These are phyloP conservation scores for Diddensiella caesifluorescens DNA, from an alignment of 805 yeast genomes.

Conservation along the genomic window DNA sequence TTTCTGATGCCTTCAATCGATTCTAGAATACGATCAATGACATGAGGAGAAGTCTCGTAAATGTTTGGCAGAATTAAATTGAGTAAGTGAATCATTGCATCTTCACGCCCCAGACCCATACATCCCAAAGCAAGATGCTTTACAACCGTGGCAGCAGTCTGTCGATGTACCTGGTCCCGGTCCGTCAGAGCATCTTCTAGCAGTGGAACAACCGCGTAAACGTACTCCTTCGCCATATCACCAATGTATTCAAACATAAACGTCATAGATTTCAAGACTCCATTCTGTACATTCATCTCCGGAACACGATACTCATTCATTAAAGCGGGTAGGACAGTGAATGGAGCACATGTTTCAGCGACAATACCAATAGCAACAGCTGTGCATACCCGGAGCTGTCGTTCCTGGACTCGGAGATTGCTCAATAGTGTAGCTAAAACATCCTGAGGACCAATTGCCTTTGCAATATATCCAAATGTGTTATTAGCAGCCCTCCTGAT, in stretches of 20 bases:
- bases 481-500: conserved; percentile 81
- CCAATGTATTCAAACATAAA: conserved; percentile 92
- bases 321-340: conserved; percentile 86
- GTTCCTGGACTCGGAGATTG: conserved; percentile 85
- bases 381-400: conserved; percentile 93
- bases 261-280: conserved; percentile 84
- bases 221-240: conserved; percentile 70
- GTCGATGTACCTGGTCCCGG: conserved; percentile 88
- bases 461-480: conserved; percentile 87
- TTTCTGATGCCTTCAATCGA: conserved; percentile 68
- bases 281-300: conserved; percentile 90
- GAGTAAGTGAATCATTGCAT: conserved; percentile 74
- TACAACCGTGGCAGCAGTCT: conserved; percentile 86
- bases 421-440: conserved; percentile 78
- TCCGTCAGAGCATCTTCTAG: conserved; percentile 87
- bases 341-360: conserved; percentile 89
- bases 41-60: conserved; percentile 94
- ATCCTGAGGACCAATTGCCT: conserved; percentile 94
- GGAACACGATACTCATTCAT: conserved; percentile 95
- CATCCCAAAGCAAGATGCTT: conserved; percentile 77
- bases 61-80: conserved; percentile 83
- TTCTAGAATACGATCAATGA: conserved; percentile 73
- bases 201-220: conserved; percentile 72
- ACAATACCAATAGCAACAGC: conserved; percentile 98
- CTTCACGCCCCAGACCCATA: conserved; percentile 69